Conservation (phyloP, 345 rosid genomes). For the Eutrema heterophyllum region DNA sequence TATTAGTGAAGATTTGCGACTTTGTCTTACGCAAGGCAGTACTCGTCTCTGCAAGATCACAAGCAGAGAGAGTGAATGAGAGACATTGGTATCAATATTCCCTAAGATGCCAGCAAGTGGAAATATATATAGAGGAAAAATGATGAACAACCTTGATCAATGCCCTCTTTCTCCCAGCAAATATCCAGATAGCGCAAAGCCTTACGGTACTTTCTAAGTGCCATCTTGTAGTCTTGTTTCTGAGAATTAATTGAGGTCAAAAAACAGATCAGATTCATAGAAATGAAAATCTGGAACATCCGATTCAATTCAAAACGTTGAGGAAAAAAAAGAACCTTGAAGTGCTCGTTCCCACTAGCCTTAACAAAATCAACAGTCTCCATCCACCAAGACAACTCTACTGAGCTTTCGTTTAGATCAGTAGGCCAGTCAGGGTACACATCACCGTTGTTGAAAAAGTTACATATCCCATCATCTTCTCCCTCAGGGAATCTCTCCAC, state of each 20-base stretch:
- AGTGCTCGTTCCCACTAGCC: constrained; percentile 68
- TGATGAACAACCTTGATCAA: too few relatives aligned
- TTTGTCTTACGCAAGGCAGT: constrained; percentile 75
- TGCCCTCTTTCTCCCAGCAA: constrained; percentile 98
- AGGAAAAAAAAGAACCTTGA: constrained; percentile 43
- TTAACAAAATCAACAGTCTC: constrained; percentile 68
- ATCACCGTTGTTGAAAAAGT: too few relatives aligned
- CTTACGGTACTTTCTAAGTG: constrained; percentile 87
- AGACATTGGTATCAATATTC: not conserved
- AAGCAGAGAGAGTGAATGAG: not conserved
- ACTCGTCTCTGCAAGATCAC: constrained; percentile 56
- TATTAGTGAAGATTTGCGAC: constrained; percentile 84
- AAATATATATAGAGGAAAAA: too few relatives aligned
- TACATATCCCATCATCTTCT: too few relatives aligned
- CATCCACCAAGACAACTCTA: constrained; percentile 92
- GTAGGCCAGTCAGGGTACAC: too few relatives aligned
- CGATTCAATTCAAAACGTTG: not conserved
- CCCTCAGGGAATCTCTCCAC: too few relatives aligned
- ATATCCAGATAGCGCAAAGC: constrained; percentile 79
- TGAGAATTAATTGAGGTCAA: too few relatives aligned
- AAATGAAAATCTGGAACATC: not conserved
- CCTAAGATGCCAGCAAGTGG: too few relatives aligned
- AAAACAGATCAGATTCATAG: not conserved
- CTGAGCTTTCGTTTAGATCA: constrained; percentile 61
- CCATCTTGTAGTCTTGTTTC: too few relatives aligned